Evolutionary conservation across 345 rosid species (phyloP).

Genomic region (Gossypium thurberi): DNA sequence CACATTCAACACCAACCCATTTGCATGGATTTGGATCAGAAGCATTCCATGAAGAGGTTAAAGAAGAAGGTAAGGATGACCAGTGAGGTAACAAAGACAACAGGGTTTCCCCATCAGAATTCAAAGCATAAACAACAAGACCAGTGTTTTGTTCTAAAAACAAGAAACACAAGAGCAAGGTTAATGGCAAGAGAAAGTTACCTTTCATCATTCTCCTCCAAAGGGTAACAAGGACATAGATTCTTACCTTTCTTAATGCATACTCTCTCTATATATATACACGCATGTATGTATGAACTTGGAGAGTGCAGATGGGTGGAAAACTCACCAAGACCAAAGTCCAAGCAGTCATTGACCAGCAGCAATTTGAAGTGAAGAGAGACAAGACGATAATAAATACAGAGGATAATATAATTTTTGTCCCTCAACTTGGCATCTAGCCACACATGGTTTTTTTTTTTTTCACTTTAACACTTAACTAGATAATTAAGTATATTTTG

Average conservation of each 20-base stretch:
- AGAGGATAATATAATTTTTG: not conserved
- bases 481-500: too few relatives aligned
- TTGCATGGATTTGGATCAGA: not conserved
- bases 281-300: not conserved
- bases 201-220: not conserved
- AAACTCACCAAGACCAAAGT: not conserved
- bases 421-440: too few relatives aligned
- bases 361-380: not conserved
- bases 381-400: not conserved
- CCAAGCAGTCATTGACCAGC: not conserved
- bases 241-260: not conserved
- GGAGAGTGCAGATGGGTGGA: not conserved
- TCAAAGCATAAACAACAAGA: not conserved
- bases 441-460: too few relatives aligned
- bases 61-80: slow-evolving; percentile 1
- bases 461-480: too few relatives aligned
- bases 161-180: not conserved
- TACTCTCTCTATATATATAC: not conserved
- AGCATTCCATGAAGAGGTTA: slow-evolving; percentile 8
- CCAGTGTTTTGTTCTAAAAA: not conserved
- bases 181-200: not conserved
- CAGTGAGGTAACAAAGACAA: not conserved
- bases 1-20: slow-evolving; percentile 2
- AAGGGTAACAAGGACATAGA: not conserved
- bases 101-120: slow-evolving; percentile 3